phyloP scores from a whole-genome alignment of 148 eudicot genomes.

The Persicaria maculosa region DNA sequence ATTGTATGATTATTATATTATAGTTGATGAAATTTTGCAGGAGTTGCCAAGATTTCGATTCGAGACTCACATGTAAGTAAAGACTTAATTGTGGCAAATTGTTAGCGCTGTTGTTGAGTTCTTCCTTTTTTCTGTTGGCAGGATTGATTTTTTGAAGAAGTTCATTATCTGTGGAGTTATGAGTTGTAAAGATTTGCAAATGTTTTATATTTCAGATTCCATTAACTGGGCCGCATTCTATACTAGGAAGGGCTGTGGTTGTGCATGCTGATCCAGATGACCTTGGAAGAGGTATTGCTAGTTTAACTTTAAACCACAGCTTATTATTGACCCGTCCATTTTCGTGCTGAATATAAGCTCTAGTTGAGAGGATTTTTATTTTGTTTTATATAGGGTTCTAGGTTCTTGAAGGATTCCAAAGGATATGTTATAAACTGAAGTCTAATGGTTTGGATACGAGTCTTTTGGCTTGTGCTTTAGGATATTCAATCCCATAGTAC shows the following conservation, averaged over 20 bases:
- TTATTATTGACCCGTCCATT: neutral
- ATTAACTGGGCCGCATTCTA: slow-evolving; percentile 66
- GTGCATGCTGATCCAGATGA: slow-evolving; percentile 98
- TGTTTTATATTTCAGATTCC: slow-evolving; percentile 53
- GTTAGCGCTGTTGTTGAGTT: neutral
- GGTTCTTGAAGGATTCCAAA: neutral
- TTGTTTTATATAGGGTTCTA: neutral
- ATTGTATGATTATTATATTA: neutral
- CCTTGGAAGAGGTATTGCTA: slow-evolving; percentile 70
- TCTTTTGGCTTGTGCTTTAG: neutral
- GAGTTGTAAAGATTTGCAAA: neutral
- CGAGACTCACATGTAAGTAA: slow-evolving; percentile 50
- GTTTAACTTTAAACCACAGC: neutral
- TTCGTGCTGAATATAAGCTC: neutral
- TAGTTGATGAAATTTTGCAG: slow-evolving; percentile 28
- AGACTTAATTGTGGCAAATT: neutral
- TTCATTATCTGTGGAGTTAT: neutral
- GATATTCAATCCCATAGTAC: neutral
- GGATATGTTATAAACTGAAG: neutral
- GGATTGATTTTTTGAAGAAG: neutral
- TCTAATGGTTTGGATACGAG: neutral
- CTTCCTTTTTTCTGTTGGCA: neutral
- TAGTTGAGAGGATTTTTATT: too few species aligned
- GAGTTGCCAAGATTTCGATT: slow-evolving; percentile 72
- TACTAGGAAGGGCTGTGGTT: slow-evolving; percentile 95